phyloP scores from a whole-genome alignment of 306 rosid genomes.

The Styphnolobium japonicum region DNA sequence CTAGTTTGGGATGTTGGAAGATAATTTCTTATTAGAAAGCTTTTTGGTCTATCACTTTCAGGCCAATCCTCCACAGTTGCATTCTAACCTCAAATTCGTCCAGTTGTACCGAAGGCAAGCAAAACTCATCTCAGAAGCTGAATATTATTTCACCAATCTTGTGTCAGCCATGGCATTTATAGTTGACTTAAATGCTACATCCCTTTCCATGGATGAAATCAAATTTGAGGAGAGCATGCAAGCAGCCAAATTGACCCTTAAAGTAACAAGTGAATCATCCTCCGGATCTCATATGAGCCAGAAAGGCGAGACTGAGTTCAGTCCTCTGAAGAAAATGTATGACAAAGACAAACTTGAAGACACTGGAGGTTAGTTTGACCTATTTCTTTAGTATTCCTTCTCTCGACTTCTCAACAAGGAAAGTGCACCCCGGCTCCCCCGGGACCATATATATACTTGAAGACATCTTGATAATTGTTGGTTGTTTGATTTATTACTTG shows the following conservation, averaged over 20 bases:
- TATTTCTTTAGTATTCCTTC: background rate
- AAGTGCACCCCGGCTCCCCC: no score
- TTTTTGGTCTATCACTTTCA: conserved; percentile 27
- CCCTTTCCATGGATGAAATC: conserved; percentile 40
- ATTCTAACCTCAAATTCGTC: conserved; percentile 50
- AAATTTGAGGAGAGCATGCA: conserved; percentile 51
- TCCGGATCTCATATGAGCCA: background rate
- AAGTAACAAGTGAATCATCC: conserved; percentile 24
- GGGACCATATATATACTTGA: no score
- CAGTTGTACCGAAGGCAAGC: conserved; percentile 50
- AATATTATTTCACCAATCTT: conserved; percentile 52
- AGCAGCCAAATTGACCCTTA: conserved; percentile 34
- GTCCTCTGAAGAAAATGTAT: background rate
- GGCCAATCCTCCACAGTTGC: conserved; percentile 59
- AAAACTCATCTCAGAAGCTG: conserved; percentile 50
- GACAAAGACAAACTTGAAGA: conserved; percentile 20
- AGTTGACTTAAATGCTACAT: conserved; percentile 41
- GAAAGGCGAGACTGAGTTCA: conserved; percentile 3
- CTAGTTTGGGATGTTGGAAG: background rate
- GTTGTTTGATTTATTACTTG: background rate
- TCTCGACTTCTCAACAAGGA: no score
- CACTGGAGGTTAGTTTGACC: conserved; percentile 36
- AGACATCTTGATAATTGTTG: no score
- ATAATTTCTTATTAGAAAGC: background rate
- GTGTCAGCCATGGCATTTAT: conserved; percentile 47